Percentiles rank a stretch among this genome's conserved stretches.
Evolutionary conservation across 805 yeast genomes (phyloP).

Genomic region (Barnettozyma sp.): DNA sequence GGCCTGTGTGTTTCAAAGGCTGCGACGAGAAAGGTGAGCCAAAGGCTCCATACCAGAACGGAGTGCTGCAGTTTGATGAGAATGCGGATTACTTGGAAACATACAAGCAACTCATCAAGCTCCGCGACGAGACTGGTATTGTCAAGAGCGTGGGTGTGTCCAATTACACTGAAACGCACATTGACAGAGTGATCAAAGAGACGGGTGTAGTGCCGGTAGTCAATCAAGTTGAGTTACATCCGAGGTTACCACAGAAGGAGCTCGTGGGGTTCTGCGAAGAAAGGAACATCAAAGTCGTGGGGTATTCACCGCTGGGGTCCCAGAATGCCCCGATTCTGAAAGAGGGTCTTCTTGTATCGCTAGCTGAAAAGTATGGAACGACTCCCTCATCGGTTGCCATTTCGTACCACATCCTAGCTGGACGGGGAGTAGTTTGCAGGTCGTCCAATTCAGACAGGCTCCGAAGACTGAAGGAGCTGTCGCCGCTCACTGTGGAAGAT

Average conservation of each 20-base stretch:
- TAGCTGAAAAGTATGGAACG: conserved; percentile 52
- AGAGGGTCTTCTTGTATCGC: conserved; percentile 39
- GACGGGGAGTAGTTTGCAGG: conserved; percentile 60
- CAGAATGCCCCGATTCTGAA: conserved; percentile 57
- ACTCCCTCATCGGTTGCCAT: conserved; percentile 50
- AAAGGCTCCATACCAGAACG: conserved; percentile 31
- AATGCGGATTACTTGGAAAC: conserved; percentile 41
- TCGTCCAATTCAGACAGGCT: conserved; percentile 65
- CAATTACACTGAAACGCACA: conserved; percentile 37
- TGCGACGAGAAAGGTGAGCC: conserved; percentile 52
- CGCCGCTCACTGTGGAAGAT: conserved; percentile 37
- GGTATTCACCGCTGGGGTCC: conserved; percentile 61
- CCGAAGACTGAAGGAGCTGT: conserved; percentile 30
- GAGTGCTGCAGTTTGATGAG: conserved; percentile 28
- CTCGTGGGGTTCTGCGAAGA: conserved; percentile 45
- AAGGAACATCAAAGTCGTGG: conserved; percentile 46
- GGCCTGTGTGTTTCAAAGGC: conserved; percentile 67
- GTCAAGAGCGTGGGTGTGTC: conserved; percentile 53
- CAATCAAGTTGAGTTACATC: conserved; percentile 67
- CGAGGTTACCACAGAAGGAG: conserved; percentile 58
- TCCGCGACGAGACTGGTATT: conserved; percentile 40
- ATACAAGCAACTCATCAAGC: conserved; percentile 51
- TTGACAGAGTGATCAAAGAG: conserved; percentile 35
- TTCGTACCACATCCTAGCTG: conserved; percentile 59
- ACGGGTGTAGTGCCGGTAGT: conserved; percentile 45